These are phyloP conservation scores for Mycena amicta DNA, from an alignment of 768 basidiomycete genomes.

Conservation along the genomic window DNA sequence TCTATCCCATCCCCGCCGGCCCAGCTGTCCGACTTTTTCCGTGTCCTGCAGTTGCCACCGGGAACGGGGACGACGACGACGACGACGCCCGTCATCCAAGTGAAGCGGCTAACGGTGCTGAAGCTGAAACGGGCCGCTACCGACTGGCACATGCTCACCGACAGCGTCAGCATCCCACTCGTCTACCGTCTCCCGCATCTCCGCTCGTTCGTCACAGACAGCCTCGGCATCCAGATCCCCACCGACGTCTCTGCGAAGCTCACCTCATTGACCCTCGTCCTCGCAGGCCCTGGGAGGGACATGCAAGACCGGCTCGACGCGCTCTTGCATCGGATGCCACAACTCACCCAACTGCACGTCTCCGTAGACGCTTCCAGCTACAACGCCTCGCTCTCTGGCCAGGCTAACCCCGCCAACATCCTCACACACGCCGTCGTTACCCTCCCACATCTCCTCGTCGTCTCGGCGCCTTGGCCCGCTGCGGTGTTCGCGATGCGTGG, in stretches of 20 bases:
- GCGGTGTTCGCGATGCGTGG: slow-evolving; percentile 1
- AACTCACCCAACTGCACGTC: slow-evolving; percentile 1
- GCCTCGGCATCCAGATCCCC: slow-evolving; percentile 7
- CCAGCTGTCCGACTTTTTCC: background rate
- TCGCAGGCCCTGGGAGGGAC: background rate
- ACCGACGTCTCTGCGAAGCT: background rate
- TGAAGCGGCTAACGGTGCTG: slow-evolving; percentile 6
- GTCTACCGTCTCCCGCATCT: slow-evolving; percentile 4
- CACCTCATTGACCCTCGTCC: slow-evolving; percentile 6
- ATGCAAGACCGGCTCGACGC: slow-evolving; percentile 12
- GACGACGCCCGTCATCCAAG: background rate
- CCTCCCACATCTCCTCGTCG: slow-evolving; percentile 3
- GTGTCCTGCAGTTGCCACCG: too few species aligned
- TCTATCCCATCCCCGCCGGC: slow-evolving; percentile 1
- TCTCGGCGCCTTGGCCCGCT: slow-evolving; percentile 13
- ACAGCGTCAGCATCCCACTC: slow-evolving; percentile 3
- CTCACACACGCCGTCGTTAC: background rate
- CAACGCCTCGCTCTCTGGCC: background rate
- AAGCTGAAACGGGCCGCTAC: background rate
- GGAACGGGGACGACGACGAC: too few species aligned
- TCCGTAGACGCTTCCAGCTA: background rate
- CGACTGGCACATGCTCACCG: background rate
- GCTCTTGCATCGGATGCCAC: slow-evolving; percentile 7
- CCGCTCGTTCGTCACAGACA: slow-evolving; percentile 5
- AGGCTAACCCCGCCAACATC: background rate